Evolutionary conservation across 176 grass and related monocot species (phyloP).

Genomic region (Poa pratensis): DNA sequence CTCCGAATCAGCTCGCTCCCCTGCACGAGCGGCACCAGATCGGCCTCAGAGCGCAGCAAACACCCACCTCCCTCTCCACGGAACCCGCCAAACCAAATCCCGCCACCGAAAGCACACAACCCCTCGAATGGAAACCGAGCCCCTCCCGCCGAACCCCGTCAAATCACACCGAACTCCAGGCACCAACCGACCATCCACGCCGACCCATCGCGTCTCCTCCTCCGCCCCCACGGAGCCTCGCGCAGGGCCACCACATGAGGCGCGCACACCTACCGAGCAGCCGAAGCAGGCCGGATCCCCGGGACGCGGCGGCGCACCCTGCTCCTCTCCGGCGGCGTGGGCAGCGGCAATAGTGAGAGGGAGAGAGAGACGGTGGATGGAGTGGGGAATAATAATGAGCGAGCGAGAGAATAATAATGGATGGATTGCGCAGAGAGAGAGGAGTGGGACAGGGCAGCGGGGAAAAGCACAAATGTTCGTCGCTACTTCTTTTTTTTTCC

Average conservation of each 20-base stretch:
- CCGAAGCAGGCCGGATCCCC: neutral
- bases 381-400: constrained; percentile 56
- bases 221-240: neutral
- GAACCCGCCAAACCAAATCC: constrained; percentile 20
- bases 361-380: neutral
- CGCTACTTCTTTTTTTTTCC: neutral
- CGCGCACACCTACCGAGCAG: neutral
- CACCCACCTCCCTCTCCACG: neutral
- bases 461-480: constrained; percentile 58
- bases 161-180: constrained; percentile 17
- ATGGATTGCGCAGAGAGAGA: constrained; percentile 22
- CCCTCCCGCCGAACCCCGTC: constrained; percentile 7
- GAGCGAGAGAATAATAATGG: constrained; percentile 57
- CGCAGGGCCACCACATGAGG: neutral
- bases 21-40: constrained; percentile 38
- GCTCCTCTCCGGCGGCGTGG: neutral
- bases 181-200: constrained; percentile 8
- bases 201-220: constrained; percentile 21
- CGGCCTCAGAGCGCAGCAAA: neutral
- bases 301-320: neutral
- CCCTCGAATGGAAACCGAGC: neutral
- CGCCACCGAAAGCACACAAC: constrained; percentile 3
- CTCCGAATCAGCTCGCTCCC: constrained; percentile 32
- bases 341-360: constrained; percentile 8
- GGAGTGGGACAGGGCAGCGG: constrained; percentile 32